phyloP scores from a whole-genome alignment of 2,329 filamentous ascomycete species.

The Albifimbria verrucaria region DNA sequence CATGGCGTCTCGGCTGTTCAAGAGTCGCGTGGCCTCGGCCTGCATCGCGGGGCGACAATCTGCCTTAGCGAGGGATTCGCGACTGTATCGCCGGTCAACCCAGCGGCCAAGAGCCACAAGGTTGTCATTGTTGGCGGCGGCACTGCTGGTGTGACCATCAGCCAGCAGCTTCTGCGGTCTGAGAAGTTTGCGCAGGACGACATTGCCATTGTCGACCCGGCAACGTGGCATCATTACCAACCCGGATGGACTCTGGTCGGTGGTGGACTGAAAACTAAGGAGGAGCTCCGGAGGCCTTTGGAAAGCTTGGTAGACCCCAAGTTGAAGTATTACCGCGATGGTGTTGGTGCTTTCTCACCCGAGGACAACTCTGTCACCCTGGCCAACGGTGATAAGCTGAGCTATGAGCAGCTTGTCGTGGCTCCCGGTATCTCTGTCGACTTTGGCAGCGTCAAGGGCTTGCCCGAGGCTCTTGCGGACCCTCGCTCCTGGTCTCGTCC shows the following conservation, averaged over 20 bases:
- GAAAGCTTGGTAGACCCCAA: conserved; percentile 53
- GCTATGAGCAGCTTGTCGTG: conserved; percentile 64
- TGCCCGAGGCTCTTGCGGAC: conserved; percentile 53
- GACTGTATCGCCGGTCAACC: conserved; percentile 25
- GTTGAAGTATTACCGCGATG: conserved; percentile 56
- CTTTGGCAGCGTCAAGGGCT: conserved; percentile 48
- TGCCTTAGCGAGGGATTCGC: conserved; percentile 3
- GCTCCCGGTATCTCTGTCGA: conserved; percentile 54
- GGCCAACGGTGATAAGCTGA: conserved; percentile 50
- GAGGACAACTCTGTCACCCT: conserved; percentile 55
- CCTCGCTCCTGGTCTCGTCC: conserved; percentile 47
- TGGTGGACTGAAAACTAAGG: conserved; percentile 60
- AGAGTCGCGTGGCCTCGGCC: not conserved
- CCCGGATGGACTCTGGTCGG: conserved; percentile 69
- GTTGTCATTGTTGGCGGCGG: conserved; percentile 67
- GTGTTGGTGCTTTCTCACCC: conserved; percentile 49
- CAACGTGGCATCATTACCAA: conserved; percentile 64
- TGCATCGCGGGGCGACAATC: not conserved
- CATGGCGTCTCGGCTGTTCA: not conserved
- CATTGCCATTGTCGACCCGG: conserved; percentile 63
- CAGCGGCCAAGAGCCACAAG: conserved; percentile 45
- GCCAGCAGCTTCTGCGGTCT: conserved; percentile 62
- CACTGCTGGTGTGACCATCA: conserved; percentile 61
- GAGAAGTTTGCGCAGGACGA: conserved; percentile 56
- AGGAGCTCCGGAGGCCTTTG: conserved; percentile 52